phyloP scores from a whole-genome alignment of 805 yeast genomes.

The Debaryomyces maramus region DNA sequence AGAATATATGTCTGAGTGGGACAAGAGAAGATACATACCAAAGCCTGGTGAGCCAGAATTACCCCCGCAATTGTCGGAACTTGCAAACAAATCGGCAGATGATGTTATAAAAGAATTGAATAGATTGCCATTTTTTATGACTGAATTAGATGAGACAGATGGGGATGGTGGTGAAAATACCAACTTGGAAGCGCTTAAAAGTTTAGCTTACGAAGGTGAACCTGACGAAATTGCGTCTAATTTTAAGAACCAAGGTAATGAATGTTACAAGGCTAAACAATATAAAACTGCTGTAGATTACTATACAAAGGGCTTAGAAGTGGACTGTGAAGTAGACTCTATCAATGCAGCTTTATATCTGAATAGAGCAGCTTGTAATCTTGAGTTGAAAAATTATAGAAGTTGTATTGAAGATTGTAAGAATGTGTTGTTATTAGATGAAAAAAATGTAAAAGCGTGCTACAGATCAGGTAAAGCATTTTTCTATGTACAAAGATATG shows the following conservation, averaged over 20 bases:
- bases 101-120: slow-evolving; percentile 78
- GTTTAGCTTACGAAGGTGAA: slow-evolving; percentile 92
- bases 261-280: slow-evolving; percentile 67
- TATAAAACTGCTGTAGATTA: slow-evolving; percentile 74
- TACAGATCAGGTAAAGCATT: slow-evolving; percentile 85
- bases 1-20: slow-evolving; percentile 41
- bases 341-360: slow-evolving; percentile 64
- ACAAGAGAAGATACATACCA: slow-evolving; percentile 38
- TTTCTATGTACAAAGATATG: slow-evolving; percentile 59
- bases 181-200: slow-evolving; percentile 83
- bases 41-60: slow-evolving; percentile 65
- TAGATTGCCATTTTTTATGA: slow-evolving; percentile 92
- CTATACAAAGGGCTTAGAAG: slow-evolving; percentile 78
- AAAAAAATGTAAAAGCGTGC: slow-evolving; percentile 77
- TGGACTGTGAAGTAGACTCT: slow-evolving; percentile 55
- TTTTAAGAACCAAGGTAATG: slow-evolving; percentile 93
- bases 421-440: slow-evolving; percentile 62
- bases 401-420: slow-evolving; percentile 85
- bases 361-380: slow-evolving; percentile 90
- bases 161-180: slow-evolving; percentile 74
- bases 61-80: slow-evolving; percentile 79
- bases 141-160: slow-evolving; percentile 72
- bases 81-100: slow-evolving; percentile 63
- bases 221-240: slow-evolving; percentile 89
- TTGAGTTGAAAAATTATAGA: slow-evolving; percentile 83